Conservation (phyloP, 129 eudicot species). For the Saposhnikovia divaricata region DNA sequence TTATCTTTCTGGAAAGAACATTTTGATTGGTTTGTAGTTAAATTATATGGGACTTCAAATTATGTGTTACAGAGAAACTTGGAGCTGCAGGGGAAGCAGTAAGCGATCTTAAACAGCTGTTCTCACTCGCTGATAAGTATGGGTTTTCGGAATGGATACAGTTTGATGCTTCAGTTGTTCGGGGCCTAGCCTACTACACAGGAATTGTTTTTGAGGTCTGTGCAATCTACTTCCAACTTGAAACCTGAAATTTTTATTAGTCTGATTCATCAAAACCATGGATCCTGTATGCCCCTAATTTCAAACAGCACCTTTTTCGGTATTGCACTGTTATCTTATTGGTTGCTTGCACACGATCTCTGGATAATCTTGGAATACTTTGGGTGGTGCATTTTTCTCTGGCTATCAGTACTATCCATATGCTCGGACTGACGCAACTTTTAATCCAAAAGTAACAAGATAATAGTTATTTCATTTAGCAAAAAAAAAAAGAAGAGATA, state of each 20-base stretch:
- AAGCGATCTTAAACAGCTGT: constrained; percentile 68
- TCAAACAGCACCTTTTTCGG: no score
- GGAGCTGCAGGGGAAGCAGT: constrained; percentile 82
- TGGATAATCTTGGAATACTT: no score
- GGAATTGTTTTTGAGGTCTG: constrained; percentile 94
- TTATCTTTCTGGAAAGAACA: neutral
- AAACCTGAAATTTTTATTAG: neutral
- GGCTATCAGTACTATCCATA: no score
- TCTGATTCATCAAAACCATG: neutral
- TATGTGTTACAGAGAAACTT: constrained; percentile 61
- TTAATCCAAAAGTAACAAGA: no score
- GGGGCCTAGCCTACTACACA: constrained; percentile 96
- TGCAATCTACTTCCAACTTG: neutral
- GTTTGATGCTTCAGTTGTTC: constrained; percentile 97
- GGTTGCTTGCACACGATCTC: no score
- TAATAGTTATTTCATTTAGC: no score
- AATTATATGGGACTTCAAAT: neutral
- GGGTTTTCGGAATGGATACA: constrained; percentile 96
- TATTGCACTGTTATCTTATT: no score
- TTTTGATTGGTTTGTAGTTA: neutral
- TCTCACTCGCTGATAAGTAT: constrained; percentile 80
- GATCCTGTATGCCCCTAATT: neutral
- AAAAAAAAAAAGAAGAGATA: no score
- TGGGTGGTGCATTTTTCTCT: no score
- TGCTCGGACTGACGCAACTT: no score